Base-by-base conservation (phyloP, 2,329 filamentous ascomycete genomes). In the Onygenales sp. region DNA sequence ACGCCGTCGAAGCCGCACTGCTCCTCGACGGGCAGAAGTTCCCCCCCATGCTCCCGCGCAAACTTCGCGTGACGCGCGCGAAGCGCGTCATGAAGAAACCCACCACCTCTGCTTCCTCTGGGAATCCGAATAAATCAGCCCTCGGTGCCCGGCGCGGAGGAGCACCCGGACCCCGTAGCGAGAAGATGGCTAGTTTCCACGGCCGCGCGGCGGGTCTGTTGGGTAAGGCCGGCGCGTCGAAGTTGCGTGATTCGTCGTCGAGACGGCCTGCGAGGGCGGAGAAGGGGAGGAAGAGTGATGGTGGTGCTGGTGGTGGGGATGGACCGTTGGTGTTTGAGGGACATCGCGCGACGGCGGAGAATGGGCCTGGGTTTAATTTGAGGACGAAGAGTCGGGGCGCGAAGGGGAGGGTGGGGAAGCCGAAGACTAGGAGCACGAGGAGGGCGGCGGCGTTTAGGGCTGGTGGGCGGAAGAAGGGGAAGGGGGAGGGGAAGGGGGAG, bases 11-110 rank as follows among this genome's bases (percentile, higher is more conserved):
- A 71, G 81, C 86, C n/a, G 93, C 93, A 1, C 79, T 98, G 10
- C 79, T 94, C 41, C 82, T 92, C 57, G 81, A 96, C 67, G 91
- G 84, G 57, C 95, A 97, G 76, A 93, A 88, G 63, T 97, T 91
- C 65, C 90, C 92, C 13, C 92, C 92, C 14, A 85, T 96, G 81
- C 82, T 97, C n/a, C 92, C 92, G 8, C 84, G 93, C 45, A 81
- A 85, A 60, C 77, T 98, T 36, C 86, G 93, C 52, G 91, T 98
- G 46, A 86, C 83, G 47, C 84, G 93, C 56, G 93, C 93, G 70
- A 86, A 86, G 52, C 43, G 54, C 13, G 31, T 51, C n/a, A 68
- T 81, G 60, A 72, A 73, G 58, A 78, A 79, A 58, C 78, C 65
- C 53, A 52, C 31, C 17, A 59, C 54, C 17, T 50, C 54, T 13